Evolutionary conservation across 2,329 filamentous ascomycete species (phyloP).

Genomic region (Sporothrix globosa): DNA sequence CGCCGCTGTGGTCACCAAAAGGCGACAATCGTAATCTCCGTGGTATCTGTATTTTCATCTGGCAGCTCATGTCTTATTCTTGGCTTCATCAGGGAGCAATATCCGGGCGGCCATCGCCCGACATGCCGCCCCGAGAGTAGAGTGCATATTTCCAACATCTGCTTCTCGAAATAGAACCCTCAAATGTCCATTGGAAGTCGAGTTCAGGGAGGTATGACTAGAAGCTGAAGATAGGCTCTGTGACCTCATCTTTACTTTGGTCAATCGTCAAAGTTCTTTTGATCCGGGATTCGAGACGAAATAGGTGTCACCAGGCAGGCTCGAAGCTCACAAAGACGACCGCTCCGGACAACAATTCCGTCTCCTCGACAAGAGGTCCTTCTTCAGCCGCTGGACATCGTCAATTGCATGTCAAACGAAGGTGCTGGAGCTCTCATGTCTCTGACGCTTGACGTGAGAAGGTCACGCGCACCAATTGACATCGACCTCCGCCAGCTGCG

Average conservation of each 20-base stretch:
- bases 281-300: neutral
- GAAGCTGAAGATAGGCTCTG: neutral
- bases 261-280: neutral
- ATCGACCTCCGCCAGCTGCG: no score
- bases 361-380: neutral
- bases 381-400: neutral
- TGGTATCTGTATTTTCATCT: neutral
- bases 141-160: neutral
- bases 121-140: no score
- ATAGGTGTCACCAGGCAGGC: neutral
- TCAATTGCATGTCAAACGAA: neutral
- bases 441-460: neutral
- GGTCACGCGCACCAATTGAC: neutral
- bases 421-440: neutral
- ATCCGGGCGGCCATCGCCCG: no score
- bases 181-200: neutral
- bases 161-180: slow-evolving; percentile 3
- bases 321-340: neutral
- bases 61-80: neutral
- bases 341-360: neutral
- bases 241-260: no score
- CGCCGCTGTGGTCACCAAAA: no score
- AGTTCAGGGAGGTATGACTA: no score
- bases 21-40: neutral
- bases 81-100: neutral